Conservation (phyloP, 257 asterid species). For the Gardenia jasminoides region DNA sequence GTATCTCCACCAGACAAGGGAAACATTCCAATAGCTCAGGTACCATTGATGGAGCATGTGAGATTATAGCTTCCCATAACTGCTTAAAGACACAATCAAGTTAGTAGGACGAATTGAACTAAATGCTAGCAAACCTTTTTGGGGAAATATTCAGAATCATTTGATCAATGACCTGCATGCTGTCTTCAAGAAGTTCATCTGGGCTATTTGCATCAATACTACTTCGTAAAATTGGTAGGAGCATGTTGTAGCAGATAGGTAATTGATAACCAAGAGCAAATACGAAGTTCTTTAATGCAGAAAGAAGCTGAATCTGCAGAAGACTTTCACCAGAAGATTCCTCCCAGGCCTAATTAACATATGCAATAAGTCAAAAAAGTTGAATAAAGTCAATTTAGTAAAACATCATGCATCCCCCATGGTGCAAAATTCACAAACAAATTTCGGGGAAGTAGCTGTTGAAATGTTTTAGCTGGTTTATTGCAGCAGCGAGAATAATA, state of each 20-base stretch:
- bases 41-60: slow-evolving; percentile 82
- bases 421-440: slow-evolving; percentile 5
- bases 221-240: slow-evolving; percentile 77
- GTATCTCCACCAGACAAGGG: slow-evolving; percentile 81
- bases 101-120: background rate
- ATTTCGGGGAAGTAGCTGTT: background rate
- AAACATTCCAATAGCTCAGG: slow-evolving; percentile 80
- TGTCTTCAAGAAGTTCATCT: slow-evolving; percentile 94
- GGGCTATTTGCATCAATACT: slow-evolving; percentile 70
- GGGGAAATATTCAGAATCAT: background rate
- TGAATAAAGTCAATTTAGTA: background rate
- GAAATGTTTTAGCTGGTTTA: background rate
- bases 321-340: slow-evolving; percentile 95
- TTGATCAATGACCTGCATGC: slow-evolving; percentile 70
- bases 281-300: slow-evolving; percentile 84
- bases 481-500: background rate
- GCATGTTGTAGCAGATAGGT: slow-evolving; percentile 70
- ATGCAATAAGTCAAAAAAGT: slow-evolving; percentile 7
- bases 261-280: slow-evolving; percentile 89
- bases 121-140: background rate
- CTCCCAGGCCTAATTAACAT: slow-evolving; percentile 79
- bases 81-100: slow-evolving; percentile 30
- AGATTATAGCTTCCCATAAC: slow-evolving; percentile 96
- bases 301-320: slow-evolving; percentile 96
- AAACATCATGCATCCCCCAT: background rate